phyloP scores from a whole-genome alignment of 257 asterid genomes.

The Rehmannia glutinosa region DNA sequence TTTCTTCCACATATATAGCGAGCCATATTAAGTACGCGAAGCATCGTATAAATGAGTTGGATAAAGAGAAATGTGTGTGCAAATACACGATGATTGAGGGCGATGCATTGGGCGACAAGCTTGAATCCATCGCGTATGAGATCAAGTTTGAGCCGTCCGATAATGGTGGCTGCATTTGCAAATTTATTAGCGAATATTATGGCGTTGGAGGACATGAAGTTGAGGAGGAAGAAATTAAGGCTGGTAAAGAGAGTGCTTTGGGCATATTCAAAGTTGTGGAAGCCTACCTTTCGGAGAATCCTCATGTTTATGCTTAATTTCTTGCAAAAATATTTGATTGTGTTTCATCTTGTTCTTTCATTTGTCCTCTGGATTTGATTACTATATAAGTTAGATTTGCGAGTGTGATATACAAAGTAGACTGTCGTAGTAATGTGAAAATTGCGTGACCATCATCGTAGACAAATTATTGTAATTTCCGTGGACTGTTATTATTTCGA shows the following conservation, averaged over 20 bases:
- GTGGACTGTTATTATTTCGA: too few species aligned
- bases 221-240: conserved; percentile 42
- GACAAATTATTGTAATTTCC: too few species aligned
- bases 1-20: conserved; percentile 16
- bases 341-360: too few species aligned
- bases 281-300: conserved; percentile 39
- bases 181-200: conserved; percentile 37
- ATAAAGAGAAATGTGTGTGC: conserved; percentile 30
- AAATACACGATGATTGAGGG: conserved; percentile 44
- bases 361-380: too few species aligned
- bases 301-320: conserved; percentile 31
- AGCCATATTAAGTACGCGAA: conserved; percentile 33
- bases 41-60: conserved; percentile 36
- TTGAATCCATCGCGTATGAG: conserved; percentile 34
- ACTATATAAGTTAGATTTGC: too few species aligned
- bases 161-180: conserved; percentile 34
- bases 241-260: conserved; percentile 36
- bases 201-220: conserved; percentile 29
- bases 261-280: conserved; percentile 43
- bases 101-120: conserved; percentile 33
- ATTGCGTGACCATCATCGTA: too few species aligned
- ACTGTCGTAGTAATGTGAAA: too few species aligned
- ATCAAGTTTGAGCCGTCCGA: conserved; percentile 29
- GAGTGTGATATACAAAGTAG: too few species aligned
- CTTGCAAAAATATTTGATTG: background rate